Percentiles rank a stretch among this genome's conserved stretches.
Conservation (phyloP, 305 asterid species). For the Fraxinus baroniana region DNA sequence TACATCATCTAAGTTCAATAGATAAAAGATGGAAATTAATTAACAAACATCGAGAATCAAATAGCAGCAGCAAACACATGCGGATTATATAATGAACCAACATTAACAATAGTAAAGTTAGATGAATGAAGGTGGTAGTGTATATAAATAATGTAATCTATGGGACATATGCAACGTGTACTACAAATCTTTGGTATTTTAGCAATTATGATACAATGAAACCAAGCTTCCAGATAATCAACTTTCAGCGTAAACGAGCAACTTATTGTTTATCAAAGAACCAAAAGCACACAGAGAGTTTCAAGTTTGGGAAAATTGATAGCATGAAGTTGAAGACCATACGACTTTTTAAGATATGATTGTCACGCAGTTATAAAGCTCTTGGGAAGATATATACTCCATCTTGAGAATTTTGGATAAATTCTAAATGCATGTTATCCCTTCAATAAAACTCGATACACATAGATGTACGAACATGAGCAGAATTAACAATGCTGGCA, state of each 20-base stretch:
- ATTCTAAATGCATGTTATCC: background rate
- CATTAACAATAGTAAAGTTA: background rate
- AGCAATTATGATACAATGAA: slow-evolving; percentile 3
- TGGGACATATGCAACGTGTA: background rate
- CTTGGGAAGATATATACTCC: background rate
- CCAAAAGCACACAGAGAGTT: background rate
- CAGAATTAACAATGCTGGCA: slow-evolving; percentile 21
- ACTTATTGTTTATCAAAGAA: background rate
- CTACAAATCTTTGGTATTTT: background rate
- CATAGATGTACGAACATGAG: background rate
- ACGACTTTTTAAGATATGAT: background rate
- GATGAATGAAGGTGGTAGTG: slow-evolving; percentile 10
- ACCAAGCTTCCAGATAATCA: slow-evolving; percentile 13
- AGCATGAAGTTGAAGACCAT: background rate
- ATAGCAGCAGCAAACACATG: slow-evolving; percentile 1
- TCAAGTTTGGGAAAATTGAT: background rate
- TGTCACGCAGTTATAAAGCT: background rate
- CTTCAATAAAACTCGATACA: slow-evolving; percentile 11
- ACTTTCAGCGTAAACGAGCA: background rate
- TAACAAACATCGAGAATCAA: slow-evolving; percentile 7
- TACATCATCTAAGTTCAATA: background rate
- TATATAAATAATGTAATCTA: background rate
- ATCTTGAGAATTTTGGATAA: slow-evolving; percentile 1
- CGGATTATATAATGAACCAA: background rate
- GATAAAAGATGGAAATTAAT: slow-evolving; percentile 9